Evolutionary conservation across 2,329 filamentous ascomycete species (phyloP), one percentile per base, ranked within the genome.

Genomic region (Xylariaceae sp.): DNA sequence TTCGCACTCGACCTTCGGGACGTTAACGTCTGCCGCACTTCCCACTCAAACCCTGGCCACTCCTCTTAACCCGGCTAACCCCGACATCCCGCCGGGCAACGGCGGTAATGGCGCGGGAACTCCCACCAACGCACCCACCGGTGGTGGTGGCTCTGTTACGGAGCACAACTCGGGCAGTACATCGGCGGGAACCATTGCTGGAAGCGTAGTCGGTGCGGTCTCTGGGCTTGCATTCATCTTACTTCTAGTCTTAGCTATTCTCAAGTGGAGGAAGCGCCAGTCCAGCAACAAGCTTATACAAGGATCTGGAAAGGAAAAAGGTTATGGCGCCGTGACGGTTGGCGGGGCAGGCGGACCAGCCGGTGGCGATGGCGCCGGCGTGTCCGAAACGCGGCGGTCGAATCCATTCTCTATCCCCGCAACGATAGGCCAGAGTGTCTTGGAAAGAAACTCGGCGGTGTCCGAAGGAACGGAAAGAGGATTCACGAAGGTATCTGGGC

Each of bases 401-500:
- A 66, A 73, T 18, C 69, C 74, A 3, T 79, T 79, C 51, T 75
- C 77, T 4, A 74, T 85, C 11, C 77, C 81, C 3, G 74, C 79
- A 9, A 76, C 80, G 7, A 68, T 83, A n/a, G 77, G 79, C 5
- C 66, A 68, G 30, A 80, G 78, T 60, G 75, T 73, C 13, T 63
- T 66, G n/a, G 73, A 67, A 55, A 68, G 62, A 62, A 53, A 62
- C 58, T 73, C 61, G 62, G 71, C 64, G 64, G 73, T 61, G 60
- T 69, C 61, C 54, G 75, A 75, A 41, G 72, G 69, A 23, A 78
- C 75, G 34, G 84, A 88, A 67, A 76, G 77, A 61, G 82, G 84
- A 0, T 88, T 88, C 69, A 82, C 86, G 62, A 82, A 84, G 35
- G 81, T 88, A 1, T 86, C 85, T 4, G 86, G 86, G 61, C 80